These are phyloP conservation scores for Ilyonectria destructans DNA, from an alignment of 2,329 filamentous ascomycete species.

Conservation along the genomic window DNA sequence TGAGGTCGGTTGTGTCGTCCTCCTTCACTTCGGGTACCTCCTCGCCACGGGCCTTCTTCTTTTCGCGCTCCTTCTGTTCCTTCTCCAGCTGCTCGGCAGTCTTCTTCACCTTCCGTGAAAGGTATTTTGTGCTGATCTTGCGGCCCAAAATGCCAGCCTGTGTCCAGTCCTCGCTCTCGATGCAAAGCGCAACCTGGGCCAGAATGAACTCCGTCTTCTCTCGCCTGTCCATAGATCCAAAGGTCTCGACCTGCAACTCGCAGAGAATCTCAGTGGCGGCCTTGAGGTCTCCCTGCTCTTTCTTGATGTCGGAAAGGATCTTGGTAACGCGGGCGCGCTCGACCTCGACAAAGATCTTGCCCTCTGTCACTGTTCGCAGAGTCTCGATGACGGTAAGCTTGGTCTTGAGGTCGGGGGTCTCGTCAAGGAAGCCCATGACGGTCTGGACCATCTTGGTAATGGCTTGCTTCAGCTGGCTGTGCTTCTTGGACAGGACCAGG, in stretches of 20 bases:
- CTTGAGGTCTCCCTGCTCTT: slow-evolving; percentile 91
- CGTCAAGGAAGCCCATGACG: slow-evolving; percentile 92
- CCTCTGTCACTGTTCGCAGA: slow-evolving; percentile 95
- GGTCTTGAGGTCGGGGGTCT: slow-evolving; percentile 86
- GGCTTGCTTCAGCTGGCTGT: slow-evolving; percentile 99
- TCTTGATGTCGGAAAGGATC: slow-evolving; percentile 98
- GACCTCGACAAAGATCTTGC: slow-evolving; percentile 99
- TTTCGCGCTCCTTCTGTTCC: slow-evolving; percentile 89
- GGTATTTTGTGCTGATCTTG: slow-evolving; percentile 97
- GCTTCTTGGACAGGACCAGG: slow-evolving; percentile 96
- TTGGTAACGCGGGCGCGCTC: slow-evolving; percentile 96
- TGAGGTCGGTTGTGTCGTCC: slow-evolving; percentile 96
- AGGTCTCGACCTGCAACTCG: slow-evolving; percentile 98
- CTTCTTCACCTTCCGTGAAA: slow-evolving; percentile 92
- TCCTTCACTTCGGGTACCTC: slow-evolving; percentile 84
- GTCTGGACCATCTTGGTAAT: slow-evolving; percentile 99
- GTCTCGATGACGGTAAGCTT: slow-evolving; percentile 97
- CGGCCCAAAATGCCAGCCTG: slow-evolving; percentile 94
- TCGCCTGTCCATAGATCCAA: slow-evolving; percentile 96
- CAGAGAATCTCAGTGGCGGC: slow-evolving; percentile 94
- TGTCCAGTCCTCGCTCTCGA: slow-evolving; percentile 95
- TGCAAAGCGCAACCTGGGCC: slow-evolving; percentile 94
- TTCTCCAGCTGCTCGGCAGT: slow-evolving; percentile 90
- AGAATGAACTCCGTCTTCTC: slow-evolving; percentile 99
- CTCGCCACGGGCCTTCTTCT: slow-evolving; percentile 84